Evolutionary conservation across 179 eudicot genomes (phyloP).

Genomic region (Patellifolia procumbens): DNA sequence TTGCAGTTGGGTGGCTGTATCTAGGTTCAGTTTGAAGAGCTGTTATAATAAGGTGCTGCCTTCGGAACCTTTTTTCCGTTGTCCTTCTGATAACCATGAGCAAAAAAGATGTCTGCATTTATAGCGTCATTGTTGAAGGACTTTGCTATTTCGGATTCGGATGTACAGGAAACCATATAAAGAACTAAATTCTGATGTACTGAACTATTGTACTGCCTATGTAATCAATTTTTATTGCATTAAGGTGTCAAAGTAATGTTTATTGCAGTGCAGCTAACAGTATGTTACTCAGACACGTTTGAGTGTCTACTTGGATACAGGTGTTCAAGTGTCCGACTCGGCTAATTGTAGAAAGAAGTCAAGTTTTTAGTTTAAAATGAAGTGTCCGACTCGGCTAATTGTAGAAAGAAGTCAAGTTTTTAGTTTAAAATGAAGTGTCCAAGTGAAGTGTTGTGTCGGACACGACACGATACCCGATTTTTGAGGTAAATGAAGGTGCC

Average conservation of each 20-base stretch:
- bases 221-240: not conserved
- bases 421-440: too few species aligned
- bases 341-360: too few species aligned
- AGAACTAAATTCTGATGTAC: not conserved
- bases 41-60: not conserved
- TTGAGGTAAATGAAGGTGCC: too few species aligned
- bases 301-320: too few species aligned
- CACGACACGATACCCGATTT: too few species aligned
- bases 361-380: too few species aligned
- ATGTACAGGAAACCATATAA: not conserved
- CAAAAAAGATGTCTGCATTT: not conserved
- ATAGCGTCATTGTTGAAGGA: not conserved
- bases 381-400: too few species aligned
- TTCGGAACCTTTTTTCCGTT: not conserved
- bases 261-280: not conserved
- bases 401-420: too few species aligned
- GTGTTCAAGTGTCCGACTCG: too few species aligned
- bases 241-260: not conserved
- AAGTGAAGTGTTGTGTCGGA: too few species aligned
- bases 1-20: slow-evolving; percentile 43
- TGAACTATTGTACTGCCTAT: not conserved
- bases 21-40: slow-evolving; percentile 13
- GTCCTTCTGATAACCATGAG: not conserved
- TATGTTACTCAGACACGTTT: too few species aligned
- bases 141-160: not conserved